Base-by-base conservation (phyloP, 331 rosid species). In the Quercus phellos region DNA sequence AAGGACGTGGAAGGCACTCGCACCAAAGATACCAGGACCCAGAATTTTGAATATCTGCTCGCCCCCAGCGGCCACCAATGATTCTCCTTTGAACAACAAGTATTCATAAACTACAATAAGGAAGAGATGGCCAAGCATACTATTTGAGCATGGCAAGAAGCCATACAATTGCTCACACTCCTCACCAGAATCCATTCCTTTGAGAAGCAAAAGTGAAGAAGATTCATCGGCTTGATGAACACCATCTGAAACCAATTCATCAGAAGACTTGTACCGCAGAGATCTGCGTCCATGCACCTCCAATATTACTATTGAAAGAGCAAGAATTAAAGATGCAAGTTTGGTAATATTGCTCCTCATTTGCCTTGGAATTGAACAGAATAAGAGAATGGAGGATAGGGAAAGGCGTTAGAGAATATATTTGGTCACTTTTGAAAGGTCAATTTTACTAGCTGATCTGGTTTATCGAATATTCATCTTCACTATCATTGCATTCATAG, bases 21-120 rank as follows among this genome's bases (percentile, higher is more conserved):
- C 89, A 68, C 92, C 94, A 76, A 90, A 90, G 68, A 88, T 73
- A 55, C 92, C 94, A 27, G 92, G 94, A 56, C 94, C 94, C 58
- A 90, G 85, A 79, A 90, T 84, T 85, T 84, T 81, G 87, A 90
- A 90, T 26, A 90, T 78, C 55, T 81, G 80, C 46, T 88, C 84
- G 58, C 89, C 89, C 30, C 94, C 94, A 11, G 85, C 75, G 5
- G 81, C 89, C 76, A 90, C 77, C 70, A 84, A 90, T 3, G 92
- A 86, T 38, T 90, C 94, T 68, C 90, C 92, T 56, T 83, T 88
- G 82, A 90, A 90, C 77, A 90, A 43, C 80, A 86, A 78, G 80
- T 81, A 90, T 83, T 90, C 90, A 51, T 90, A 90, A 71, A 88
- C 88, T 74, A 82, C 73, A 35, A 90, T 84, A 4, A 90, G 79